Base-by-base conservation (phyloP, 805 yeast genomes). In the Hyphopichia homilentoma region DNA sequence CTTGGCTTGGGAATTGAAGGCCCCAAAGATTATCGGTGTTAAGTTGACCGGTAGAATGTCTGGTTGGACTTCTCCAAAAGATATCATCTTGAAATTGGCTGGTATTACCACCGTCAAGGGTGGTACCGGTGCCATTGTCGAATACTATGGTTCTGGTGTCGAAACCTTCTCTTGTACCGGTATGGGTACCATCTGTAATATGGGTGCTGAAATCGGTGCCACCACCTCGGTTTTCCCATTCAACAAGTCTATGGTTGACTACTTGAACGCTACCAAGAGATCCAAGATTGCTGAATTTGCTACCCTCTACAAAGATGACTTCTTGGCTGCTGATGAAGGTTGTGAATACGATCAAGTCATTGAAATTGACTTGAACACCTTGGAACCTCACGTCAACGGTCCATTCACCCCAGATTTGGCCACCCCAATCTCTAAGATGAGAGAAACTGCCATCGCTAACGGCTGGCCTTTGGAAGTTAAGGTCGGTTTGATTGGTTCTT, bases 191-290 rank as follows among this genome's bases (percentile, higher is more conserved):
- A 89, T 89, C 69, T 89, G 97, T 77, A 89, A 89, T 68, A 89
- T 89, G 97, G 97, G 97, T 75, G 97, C 97, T 48, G 97, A 89
- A 70, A 88, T 89, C 50, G 97, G 97, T 70, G 97, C 97, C 40
- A 89, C 97, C 43, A 89, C 97, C 36, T 89, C 97, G 29, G 86
- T 85, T 40, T 89, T 89, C 94, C 97, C 97, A 61, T 88, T 75
- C 85, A 88, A 86, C 74, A 77, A 80, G 56, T 82, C 90, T 45
- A 89, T 85, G 85, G 78, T 69, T 60, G 84, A 82, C 46, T 90
- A 89, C 72, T 77, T 90, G 61, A 65, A 75, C 42, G 93, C 94
- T 36, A 90, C 97, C 38, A 80, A 79, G 49, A 84, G 97, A 72
- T 74, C 77, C 35, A 77, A 84, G 52, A 85, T 90, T 53, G 89